Conservation (phyloP, 257 asterid genomes). For the Gynochthodes officinalis region DNA sequence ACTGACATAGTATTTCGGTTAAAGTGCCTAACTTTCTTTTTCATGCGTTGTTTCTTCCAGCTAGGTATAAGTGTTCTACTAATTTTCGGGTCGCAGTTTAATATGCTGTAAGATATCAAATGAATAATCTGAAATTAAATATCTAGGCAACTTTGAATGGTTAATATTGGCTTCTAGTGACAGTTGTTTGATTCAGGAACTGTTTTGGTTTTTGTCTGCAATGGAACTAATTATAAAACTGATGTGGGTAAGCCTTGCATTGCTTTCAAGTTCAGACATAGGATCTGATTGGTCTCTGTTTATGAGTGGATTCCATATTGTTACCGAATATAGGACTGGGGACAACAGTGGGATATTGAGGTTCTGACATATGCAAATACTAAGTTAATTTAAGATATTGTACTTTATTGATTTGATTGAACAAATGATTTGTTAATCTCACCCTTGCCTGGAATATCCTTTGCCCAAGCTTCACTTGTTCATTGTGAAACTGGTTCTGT, state of each 20-base stretch:
- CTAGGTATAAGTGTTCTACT: neutral
- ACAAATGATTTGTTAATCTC: no score
- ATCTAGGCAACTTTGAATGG: neutral
- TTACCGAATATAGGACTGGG: no score
- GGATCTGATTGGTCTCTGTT: neutral
- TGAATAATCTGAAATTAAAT: neutral
- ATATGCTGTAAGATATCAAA: no score
- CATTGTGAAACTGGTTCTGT: neutral
- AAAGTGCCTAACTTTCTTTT: no score
- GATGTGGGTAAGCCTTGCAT: no score
- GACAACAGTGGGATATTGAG: no score
- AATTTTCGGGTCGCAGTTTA: neutral
- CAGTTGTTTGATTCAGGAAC: neutral
- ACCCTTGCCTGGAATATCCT: neutral
- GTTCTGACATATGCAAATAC: neutral
- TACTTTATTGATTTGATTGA: neutral
- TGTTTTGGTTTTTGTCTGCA: no score
- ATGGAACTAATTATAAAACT: no score
- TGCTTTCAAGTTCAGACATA: neutral
- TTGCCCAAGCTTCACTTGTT: neutral
- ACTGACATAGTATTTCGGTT: no score
- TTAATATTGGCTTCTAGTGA: neutral
- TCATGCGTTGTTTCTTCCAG: neutral
- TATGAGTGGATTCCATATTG: neutral
- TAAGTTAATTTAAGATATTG: neutral